phyloP scores from a whole-genome alignment of 2,329 filamentous ascomycete genomes.

The Nothophoma quercina region DNA sequence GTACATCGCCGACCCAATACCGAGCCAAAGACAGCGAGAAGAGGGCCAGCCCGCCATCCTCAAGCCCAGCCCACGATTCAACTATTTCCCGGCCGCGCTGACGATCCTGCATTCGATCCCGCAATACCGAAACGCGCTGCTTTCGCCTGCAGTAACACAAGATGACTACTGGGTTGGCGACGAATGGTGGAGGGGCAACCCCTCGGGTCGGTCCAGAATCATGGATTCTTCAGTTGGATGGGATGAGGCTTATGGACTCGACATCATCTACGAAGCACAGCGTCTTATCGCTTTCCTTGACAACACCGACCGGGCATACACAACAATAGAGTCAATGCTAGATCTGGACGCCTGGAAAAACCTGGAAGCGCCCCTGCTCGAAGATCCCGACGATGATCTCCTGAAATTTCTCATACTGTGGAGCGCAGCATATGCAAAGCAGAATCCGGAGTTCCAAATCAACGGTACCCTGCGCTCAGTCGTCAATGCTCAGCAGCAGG shows the following conservation, averaged over 20 bases:
- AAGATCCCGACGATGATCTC: slow-evolving; percentile 48
- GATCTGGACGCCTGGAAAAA: slow-evolving; percentile 51
- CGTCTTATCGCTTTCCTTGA: slow-evolving; percentile 69
- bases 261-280: slow-evolving; percentile 65
- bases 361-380: slow-evolving; percentile 11
- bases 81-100: slow-evolving; percentile 65
- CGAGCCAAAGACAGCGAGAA: slow-evolving; percentile 57
- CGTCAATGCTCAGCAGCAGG: slow-evolving; percentile 41
- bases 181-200: slow-evolving; percentile 69
- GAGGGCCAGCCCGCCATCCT: slow-evolving; percentile 63
- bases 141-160: slow-evolving; percentile 56
- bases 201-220: slow-evolving; percentile 59
- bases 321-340: slow-evolving; percentile 61
- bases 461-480: slow-evolving; percentile 55
- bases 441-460: slow-evolving; percentile 52
- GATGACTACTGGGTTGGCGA: slow-evolving; percentile 62
- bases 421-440: slow-evolving; percentile 55
- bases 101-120: slow-evolving; percentile 70
- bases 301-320: slow-evolving; percentile 64
- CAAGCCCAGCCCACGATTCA: slow-evolving; percentile 60
- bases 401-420: slow-evolving; percentile 60
- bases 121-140: slow-evolving; percentile 63
- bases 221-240: slow-evolving; percentile 52
- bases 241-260: slow-evolving; percentile 40
- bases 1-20: slow-evolving; percentile 62